Base-by-base conservation (phyloP, 257 asterid species). In the Buddleja alternifolia region DNA sequence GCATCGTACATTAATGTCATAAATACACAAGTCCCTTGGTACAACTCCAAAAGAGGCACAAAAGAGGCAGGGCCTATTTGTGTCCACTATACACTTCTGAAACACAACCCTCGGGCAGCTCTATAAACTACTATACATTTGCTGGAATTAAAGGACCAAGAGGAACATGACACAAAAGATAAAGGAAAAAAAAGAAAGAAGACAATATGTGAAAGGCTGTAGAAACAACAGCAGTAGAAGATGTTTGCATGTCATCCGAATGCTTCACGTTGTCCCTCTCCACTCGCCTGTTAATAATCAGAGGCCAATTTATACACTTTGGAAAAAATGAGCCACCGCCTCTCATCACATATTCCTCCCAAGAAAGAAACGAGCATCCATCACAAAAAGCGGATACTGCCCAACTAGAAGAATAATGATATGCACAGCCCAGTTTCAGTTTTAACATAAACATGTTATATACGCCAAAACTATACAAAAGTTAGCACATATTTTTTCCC, bases 381-480 rank as follows among this genome's bases (percentile, higher is more conserved):
- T 77, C 68, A 63, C 80, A 82, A 81, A 81, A 86, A 73, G 75
- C 19, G 76, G 85, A 71, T 63, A 70, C 78, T 21, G 76, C 60
- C 77, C 66, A 48, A 59, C 69, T 53, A 58, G 46, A 70, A 74
- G 70, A 67, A 59, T 74, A 55, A 51, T 23, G 36, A 71, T 76
- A 76, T 73, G 78, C 77, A 69, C 78, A 73, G 46, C 41, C 76
- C 51, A 60, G 65, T 69, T 77, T 57, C 55, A 70, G 50, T 72
- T 73, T 67, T 46, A 73, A 71, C 71, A 75, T 54, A 17, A n/a
- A 54, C 63, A 69, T 62, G 44, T 74, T 39, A 80, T 78, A 67
- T 66, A 83, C 79, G 46, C 58, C 16, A 65, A 66, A 74, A 58
- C 77, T 77, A 70, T 77, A 74, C 83, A 76, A 56, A 60, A 78